Evolutionary conservation across 306 rosid species (phyloP).

Genomic region (Sindora glabra): DNA sequence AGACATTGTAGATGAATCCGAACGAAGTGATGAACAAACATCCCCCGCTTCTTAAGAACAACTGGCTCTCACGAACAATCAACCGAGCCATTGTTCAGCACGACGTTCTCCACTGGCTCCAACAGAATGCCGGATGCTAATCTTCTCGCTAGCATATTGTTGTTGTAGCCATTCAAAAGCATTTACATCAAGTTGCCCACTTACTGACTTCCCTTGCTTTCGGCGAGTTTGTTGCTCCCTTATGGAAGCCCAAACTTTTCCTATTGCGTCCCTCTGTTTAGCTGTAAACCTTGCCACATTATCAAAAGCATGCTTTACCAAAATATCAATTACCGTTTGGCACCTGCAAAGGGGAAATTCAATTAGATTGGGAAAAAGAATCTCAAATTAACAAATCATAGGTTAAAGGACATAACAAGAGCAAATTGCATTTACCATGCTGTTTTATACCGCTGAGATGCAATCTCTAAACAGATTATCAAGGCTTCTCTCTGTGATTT

Average conservation of each 20-base stretch:
- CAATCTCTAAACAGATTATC: slow-evolving; percentile 75
- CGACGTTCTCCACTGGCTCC: slow-evolving; percentile 78
- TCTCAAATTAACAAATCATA: slow-evolving; percentile 3
- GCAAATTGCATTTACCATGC: slow-evolving; percentile 50
- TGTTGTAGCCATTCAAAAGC: slow-evolving; percentile 85
- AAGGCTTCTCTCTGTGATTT: slow-evolving; percentile 74
- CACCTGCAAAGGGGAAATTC: slow-evolving; percentile 52
- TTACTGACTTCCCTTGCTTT: slow-evolving; percentile 85
- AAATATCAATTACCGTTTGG: slow-evolving; percentile 90
- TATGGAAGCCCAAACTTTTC: slow-evolving; percentile 80
- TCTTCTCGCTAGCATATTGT: slow-evolving; percentile 76
- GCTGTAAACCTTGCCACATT: slow-evolving; percentile 69
- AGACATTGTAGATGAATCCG: no score
- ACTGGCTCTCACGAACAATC: slow-evolving; percentile 16
- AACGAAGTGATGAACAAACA: no score
- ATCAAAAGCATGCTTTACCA: slow-evolving; percentile 80
- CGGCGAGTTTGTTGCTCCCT: slow-evolving; percentile 68
- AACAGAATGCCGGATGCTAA: slow-evolving; percentile 85
- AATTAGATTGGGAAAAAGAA: neutral
- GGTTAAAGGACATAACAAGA: neutral
- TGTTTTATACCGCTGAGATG: slow-evolving; percentile 72
- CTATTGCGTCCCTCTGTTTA: slow-evolving; percentile 68
- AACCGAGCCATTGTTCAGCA: slow-evolving; percentile 94
- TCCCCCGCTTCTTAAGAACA: no score
- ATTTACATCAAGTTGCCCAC: slow-evolving; percentile 85